Conservation (phyloP, 2,329 filamentous ascomycete genomes). For the Ilyonectria sp. region DNA sequence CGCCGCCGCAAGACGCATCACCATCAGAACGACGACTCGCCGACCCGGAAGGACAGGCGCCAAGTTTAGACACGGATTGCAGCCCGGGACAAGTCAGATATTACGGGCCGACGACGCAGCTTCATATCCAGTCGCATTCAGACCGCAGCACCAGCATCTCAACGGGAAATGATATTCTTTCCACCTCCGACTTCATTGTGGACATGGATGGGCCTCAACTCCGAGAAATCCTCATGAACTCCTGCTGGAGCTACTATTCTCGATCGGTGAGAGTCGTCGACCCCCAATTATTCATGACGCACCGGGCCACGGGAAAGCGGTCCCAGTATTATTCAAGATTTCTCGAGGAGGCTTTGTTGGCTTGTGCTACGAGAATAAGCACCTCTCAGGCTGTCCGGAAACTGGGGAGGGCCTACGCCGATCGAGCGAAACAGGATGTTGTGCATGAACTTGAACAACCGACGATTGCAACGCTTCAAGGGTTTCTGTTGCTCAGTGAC, state of each 20-base stretch:
- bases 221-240: slow-evolving; percentile 6
- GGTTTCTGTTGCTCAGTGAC: slow-evolving; percentile 14
- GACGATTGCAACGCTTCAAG: slow-evolving; percentile 10
- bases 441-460: slow-evolving; percentile 15
- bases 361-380: slow-evolving; percentile 17
- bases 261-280: slow-evolving; percentile 11
- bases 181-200: background rate
- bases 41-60: background rate
- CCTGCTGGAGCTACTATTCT: slow-evolving; percentile 12
- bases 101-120: slow-evolving; percentile 17
- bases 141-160: background rate
- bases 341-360: slow-evolving; percentile 7
- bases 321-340: slow-evolving; percentile 20
- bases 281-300: slow-evolving; percentile 8
- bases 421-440: slow-evolving; percentile 11
- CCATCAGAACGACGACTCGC: background rate
- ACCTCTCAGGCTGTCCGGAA: slow-evolving; percentile 14
- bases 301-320: background rate
- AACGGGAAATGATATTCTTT: background rate
- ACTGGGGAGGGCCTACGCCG: slow-evolving; percentile 12
- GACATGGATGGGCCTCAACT: slow-evolving; percentile 16
- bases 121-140: slow-evolving; percentile 11
- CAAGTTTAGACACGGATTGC: slow-evolving; percentile 2
- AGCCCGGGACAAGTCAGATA: slow-evolving; percentile 17
- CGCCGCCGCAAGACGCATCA: background rate